Percentiles rank a stretch among this genome's conserved stretches.
These are phyloP conservation scores for Aureobasidium uvarum DNA, from an alignment of 2,329 filamentous ascomycete genomes.

Conservation along the genomic window DNA sequence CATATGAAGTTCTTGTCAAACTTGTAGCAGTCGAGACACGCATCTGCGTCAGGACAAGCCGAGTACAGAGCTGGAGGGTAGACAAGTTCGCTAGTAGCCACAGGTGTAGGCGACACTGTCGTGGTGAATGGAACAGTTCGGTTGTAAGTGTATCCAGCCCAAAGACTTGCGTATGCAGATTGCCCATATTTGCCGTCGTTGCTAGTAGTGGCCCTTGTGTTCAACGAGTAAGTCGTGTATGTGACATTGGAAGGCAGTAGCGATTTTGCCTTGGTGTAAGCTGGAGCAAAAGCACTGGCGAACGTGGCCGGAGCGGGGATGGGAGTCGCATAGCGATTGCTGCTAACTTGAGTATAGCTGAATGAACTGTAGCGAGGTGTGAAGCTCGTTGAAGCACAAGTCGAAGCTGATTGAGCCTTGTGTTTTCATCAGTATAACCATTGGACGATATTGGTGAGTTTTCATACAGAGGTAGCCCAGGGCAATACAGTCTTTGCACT, in stretches of 20 bases:
- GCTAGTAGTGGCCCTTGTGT: not conserved
- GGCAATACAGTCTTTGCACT: not conserved
- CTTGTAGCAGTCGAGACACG: constrained; percentile 45
- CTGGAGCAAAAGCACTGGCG: not conserved
- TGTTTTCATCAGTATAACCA: not conserved
- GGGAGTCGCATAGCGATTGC: not conserved
- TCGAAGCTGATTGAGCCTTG: not conserved
- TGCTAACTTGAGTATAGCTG: constrained; percentile 6
- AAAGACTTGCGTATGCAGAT: constrained; percentile 40
- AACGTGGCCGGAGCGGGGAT: not conserved
- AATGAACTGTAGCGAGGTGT: constrained; percentile 5
- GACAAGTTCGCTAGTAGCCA: constrained; percentile 56
- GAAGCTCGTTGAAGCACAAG: not conserved
- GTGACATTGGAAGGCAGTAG: constrained; percentile 1
- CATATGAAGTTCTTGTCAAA: constrained; percentile 49
- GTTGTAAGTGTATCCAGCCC: not conserved
- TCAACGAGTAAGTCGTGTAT: constrained; percentile 10
- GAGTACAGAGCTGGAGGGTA: constrained; percentile 56
- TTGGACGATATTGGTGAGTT: not conserved
- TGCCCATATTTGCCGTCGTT: constrained; percentile 37
- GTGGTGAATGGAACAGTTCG: constrained; percentile 35
- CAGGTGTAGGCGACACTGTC: constrained; percentile 55
- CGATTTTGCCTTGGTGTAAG: not conserved
- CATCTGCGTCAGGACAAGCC: constrained; percentile 37
- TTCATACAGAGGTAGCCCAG: not conserved